These are phyloP conservation scores for Sporormia fimetaria DNA, from an alignment of 495 filamentous ascomycete species.

Conservation along the genomic window DNA sequence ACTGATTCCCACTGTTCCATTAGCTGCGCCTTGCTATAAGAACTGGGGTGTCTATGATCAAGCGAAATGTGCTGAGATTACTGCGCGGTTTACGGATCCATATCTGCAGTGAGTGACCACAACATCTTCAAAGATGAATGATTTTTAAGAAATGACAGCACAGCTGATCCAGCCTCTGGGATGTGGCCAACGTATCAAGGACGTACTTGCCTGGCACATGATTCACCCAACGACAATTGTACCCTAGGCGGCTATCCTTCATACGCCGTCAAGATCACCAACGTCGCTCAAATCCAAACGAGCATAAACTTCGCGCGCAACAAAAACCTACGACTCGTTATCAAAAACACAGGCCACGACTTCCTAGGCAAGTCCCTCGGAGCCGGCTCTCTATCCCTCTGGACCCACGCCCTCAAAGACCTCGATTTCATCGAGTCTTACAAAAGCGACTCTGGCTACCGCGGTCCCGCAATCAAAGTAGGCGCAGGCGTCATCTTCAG, in stretches of 20 bases:
- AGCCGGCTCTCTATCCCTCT: slow-evolving; percentile 15
- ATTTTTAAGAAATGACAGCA: slow-evolving; percentile 13
- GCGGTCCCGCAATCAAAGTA: slow-evolving; percentile 19
- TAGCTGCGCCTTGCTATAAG: slow-evolving; percentile 20
- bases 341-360: slow-evolving; percentile 61
- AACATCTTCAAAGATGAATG: slow-evolving; percentile 7
- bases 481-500: slow-evolving; percentile 20
- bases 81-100: too few relatives aligned
- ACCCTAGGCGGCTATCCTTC: slow-evolving; percentile 48
- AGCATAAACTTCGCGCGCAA: slow-evolving; percentile 56
- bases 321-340: slow-evolving; percentile 44
- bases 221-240: slow-evolving; percentile 31
- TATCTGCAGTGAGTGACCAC: too few relatives aligned
- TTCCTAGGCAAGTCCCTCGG: slow-evolving; percentile 18
- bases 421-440: slow-evolving; percentile 20
- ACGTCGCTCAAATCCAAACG: slow-evolving; percentile 44
- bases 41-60: too few relatives aligned
- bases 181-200: slow-evolving; percentile 20
- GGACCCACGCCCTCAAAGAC: slow-evolving; percentile 23
- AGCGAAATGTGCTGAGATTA: too few relatives aligned
- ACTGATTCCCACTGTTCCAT: slow-evolving; percentile 14
- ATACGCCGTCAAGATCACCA: slow-evolving; percentile 49
- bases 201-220: slow-evolving; percentile 12
- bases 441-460: slow-evolving; percentile 16
- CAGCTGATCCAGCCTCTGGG: slow-evolving; percentile 20